Conservation (phyloP, 2,329 filamentous ascomycete genomes). For the Nemania sp. region DNA sequence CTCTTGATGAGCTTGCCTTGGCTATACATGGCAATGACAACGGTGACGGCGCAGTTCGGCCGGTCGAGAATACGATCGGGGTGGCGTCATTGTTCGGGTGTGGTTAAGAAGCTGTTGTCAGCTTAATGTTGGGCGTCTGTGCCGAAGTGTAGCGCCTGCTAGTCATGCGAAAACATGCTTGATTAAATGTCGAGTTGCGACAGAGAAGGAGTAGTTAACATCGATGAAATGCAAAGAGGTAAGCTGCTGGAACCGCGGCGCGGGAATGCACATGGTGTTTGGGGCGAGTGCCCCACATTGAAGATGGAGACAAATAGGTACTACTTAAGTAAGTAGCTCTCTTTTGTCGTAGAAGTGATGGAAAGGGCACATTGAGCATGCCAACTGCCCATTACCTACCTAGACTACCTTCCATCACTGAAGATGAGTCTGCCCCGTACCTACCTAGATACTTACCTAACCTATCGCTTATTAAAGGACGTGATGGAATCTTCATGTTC, state of each 20-base stretch:
- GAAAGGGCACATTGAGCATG: too few species aligned
- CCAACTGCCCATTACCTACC: too few species aligned
- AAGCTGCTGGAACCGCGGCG: conserved; percentile 18
- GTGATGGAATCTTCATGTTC: too few species aligned
- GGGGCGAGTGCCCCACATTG: conserved; percentile 17
- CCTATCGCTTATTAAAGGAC: too few species aligned
- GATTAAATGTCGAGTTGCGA: neutral
- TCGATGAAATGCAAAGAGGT: conserved; percentile 13
- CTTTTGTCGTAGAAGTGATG: too few species aligned
- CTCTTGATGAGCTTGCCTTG: conserved; percentile 71
- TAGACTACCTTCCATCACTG: neutral
- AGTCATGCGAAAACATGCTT: neutral
- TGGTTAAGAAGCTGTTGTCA: neutral
- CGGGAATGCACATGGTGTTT: conserved; percentile 10
- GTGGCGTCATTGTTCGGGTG: conserved; percentile 45
- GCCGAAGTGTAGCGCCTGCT: neutral
- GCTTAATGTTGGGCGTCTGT: neutral
- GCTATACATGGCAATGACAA: conserved; percentile 60
- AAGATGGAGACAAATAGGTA: neutral
- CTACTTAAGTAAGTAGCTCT: too few species aligned
- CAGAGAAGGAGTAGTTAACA: conserved; percentile 4
- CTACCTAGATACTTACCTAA: too few species aligned
- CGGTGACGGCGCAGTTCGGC: conserved; percentile 46
- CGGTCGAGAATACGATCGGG: conserved; percentile 39
- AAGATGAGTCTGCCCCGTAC: too few species aligned